phyloP scores from a whole-genome alignment of 768 basidiomycete species.

The Cyathus striatus region DNA sequence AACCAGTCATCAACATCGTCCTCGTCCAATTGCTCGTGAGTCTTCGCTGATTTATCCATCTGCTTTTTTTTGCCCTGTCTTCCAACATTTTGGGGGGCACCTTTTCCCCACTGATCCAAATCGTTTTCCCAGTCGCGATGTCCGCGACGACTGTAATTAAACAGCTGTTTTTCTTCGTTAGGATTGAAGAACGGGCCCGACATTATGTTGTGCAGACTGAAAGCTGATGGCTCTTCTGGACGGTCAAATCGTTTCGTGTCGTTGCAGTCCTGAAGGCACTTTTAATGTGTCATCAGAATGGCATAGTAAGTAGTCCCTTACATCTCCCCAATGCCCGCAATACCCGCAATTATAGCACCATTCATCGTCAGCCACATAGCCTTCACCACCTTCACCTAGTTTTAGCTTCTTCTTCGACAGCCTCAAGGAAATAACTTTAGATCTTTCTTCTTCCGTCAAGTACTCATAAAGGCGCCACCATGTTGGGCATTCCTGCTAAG shows the following conservation, averaged over 20 bases:
- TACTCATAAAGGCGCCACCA: constrained; percentile 81
- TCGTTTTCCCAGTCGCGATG: constrained; percentile 40
- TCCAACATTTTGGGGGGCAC: constrained; percentile 57
- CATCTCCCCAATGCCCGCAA: constrained; percentile 75
- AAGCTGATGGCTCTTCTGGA: constrained; percentile 59
- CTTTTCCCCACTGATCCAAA: constrained; percentile 39
- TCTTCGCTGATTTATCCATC: constrained; percentile 48
- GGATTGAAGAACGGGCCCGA: constrained; percentile 64
- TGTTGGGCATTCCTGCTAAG: constrained; percentile 82
- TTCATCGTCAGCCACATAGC: constrained; percentile 65
- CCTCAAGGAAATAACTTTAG: constrained; percentile 36
- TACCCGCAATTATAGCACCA: constrained; percentile 84
- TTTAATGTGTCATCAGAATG: neutral
- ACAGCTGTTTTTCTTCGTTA: constrained; percentile 18
- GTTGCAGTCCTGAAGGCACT: constrained; percentile 53
- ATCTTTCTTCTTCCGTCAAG: constrained; percentile 48
- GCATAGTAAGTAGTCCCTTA: constrained; percentile 28
- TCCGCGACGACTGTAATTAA: constrained; percentile 22
- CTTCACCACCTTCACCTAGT: constrained; percentile 72
- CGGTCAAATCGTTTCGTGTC: constrained; percentile 34
- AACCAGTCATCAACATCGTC: constrained; percentile 71
- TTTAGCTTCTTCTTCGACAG: constrained; percentile 41
- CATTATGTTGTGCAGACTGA: constrained; percentile 54
- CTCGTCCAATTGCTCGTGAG: constrained; percentile 33
- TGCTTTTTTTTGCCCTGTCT: constrained; percentile 59